phyloP scores from a whole-genome alignment of 2,329 filamentous ascomycete species.

The Colletotrichum magnum region DNA sequence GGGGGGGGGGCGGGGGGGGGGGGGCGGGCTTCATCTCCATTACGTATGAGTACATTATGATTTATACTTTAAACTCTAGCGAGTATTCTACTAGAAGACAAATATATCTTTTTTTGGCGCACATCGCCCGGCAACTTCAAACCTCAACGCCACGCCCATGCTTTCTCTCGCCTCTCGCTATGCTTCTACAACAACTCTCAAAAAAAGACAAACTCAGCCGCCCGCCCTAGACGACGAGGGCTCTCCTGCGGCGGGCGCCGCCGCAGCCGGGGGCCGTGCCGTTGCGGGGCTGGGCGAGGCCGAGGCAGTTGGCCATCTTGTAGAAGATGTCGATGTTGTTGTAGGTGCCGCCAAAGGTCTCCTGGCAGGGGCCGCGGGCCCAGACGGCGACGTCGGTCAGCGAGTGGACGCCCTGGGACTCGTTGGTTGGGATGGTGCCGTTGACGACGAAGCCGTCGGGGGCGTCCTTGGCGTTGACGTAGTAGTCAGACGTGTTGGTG shows the following conservation, averaged over 20 bases:
- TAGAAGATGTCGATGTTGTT: slow-evolving; percentile 82
- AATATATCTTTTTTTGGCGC: neutral
- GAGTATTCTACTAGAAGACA: neutral
- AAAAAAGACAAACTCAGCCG: neutral
- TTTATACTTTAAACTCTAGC: neutral
- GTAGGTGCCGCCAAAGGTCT: slow-evolving; percentile 80
- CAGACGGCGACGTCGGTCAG: slow-evolving; percentile 86
- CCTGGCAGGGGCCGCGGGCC: slow-evolving; percentile 83
- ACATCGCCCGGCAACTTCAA: neutral
- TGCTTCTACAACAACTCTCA: neutral
- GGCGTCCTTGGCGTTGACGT: slow-evolving; percentile 77
- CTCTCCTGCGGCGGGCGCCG: neutral
- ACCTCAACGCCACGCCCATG: slow-evolving; percentile 22
- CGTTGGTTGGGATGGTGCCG: slow-evolving; percentile 76
- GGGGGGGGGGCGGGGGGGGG: too few species aligned
- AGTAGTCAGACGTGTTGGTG: slow-evolving; percentile 69
- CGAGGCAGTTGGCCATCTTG: slow-evolving; percentile 79
- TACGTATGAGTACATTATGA: neutral
- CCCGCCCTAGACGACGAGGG: slow-evolving; percentile 11
- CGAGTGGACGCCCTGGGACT: slow-evolving; percentile 80
- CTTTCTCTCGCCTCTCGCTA: neutral
- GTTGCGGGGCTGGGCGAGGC: slow-evolving; percentile 56
- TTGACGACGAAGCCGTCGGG: slow-evolving; percentile 79
- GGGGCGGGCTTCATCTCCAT: neutral
- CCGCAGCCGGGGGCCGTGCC: slow-evolving; percentile 18